Evolutionary conservation across 768 basidiomycete species (phyloP).

Genomic region (Leccinum aurantiacum): DNA sequence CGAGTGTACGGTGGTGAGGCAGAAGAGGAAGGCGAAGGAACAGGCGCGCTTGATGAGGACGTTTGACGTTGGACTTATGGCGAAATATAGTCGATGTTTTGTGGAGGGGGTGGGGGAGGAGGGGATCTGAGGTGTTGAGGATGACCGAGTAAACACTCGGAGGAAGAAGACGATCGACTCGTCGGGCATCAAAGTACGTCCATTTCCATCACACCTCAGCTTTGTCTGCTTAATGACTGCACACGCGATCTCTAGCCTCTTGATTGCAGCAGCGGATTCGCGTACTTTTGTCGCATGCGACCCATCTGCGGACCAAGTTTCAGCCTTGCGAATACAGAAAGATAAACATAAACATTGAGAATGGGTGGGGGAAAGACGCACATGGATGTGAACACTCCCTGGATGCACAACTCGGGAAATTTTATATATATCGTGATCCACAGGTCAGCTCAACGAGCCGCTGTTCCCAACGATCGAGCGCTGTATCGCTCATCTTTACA

Average conservation of each 20-base stretch:
- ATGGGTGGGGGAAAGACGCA: neutral
- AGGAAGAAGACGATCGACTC: slow-evolving; percentile 43
- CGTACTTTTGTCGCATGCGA: too few relatives aligned
- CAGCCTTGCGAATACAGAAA: neutral
- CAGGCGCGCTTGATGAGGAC: slow-evolving; percentile 85
- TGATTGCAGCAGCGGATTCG: too few relatives aligned
- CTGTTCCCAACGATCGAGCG: too few relatives aligned
- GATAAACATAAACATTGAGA: neutral
- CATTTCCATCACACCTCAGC: slow-evolving; percentile 12
- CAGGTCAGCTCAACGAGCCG: too few relatives aligned
- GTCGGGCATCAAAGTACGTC: slow-evolving; percentile 18
- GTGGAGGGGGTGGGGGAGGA: too few relatives aligned
- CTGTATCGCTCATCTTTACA: too few relatives aligned
- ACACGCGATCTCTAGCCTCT: too few relatives aligned
- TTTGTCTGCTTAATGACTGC: too few relatives aligned
- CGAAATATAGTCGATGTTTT: slow-evolving; percentile 46
- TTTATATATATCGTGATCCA: neutral
- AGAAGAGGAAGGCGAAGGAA: slow-evolving; percentile 65
- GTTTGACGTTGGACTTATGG: slow-evolving; percentile 63
- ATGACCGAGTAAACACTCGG: slow-evolving; percentile 70
- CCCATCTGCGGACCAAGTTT: too few relatives aligned
- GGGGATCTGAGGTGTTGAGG: slow-evolving; percentile 58
- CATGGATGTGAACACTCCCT: neutral
- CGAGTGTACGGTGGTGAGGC: slow-evolving; percentile 50
- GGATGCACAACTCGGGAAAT: too few relatives aligned